These are phyloP conservation scores for Clavispora fructus DNA, from an alignment of 805 yeast species.

Conservation along the genomic window DNA sequence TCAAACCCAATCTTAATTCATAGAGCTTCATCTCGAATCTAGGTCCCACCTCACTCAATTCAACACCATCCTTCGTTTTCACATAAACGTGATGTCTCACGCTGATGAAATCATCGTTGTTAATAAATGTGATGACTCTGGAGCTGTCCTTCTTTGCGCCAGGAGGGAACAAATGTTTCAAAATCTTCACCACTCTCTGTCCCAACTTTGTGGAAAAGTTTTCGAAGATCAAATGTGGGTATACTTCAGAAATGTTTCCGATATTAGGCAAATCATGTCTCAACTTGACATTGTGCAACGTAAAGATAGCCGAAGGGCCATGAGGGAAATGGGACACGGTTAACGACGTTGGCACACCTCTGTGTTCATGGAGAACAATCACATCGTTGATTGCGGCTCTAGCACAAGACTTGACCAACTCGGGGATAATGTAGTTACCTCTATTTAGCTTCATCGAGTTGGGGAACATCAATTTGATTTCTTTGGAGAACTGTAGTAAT, in stretches of 20 bases:
- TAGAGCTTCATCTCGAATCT: conserved; percentile 93
- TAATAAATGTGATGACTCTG: conserved; percentile 88
- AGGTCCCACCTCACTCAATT: conserved; percentile 96
- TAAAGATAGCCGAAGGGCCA: conserved; percentile 94
- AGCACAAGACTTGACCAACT: conserved; percentile 77
- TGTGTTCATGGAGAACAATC: conserved; percentile 85
- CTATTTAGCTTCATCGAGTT: conserved; percentile 84
- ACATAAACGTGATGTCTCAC: conserved; percentile 96
- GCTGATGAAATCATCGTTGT: conserved; percentile 84
- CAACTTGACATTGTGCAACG: conserved; percentile 87
- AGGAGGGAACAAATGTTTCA: conserved; percentile 91
- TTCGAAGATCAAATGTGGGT: conserved; percentile 92
- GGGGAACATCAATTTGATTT: conserved; percentile 83
- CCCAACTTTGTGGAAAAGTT: conserved; percentile 81
- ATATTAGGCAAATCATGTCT: conserved; percentile 86
- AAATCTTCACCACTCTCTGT: conserved; percentile 67
- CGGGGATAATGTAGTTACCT: conserved; percentile 86
- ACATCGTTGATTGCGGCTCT: conserved; percentile 79
- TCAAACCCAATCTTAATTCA: conserved; percentile 82
- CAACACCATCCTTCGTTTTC: conserved; percentile 81
- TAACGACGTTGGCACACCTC: conserved; percentile 95
- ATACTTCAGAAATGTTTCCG: conserved; percentile 86
- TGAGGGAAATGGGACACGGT: conserved; percentile 95
- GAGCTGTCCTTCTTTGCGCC: conserved; percentile 90
- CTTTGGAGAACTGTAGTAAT: conserved; percentile 88